A percentile compares a stretch with the other conserved stretches of the same genome.
Evolutionary conservation across 768 basidiomycete genomes (phyloP).

Genomic region (Rhodosporidiobolus sp.): DNA sequence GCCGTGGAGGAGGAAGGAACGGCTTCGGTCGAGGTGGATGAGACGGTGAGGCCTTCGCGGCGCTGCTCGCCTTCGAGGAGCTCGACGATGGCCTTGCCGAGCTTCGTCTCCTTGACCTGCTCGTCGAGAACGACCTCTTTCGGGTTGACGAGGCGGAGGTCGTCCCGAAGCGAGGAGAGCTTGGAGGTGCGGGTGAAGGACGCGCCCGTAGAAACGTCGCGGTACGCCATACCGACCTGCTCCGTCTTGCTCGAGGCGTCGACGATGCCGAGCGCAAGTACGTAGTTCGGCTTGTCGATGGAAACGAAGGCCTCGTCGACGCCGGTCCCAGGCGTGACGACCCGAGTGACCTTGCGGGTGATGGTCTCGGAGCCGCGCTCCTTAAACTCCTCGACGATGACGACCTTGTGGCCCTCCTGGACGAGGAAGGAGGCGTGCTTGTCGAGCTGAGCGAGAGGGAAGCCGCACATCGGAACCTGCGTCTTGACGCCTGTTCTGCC

Average conservation of each 20-base stretch:
- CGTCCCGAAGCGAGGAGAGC: conserved; percentile 65
- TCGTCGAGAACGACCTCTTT: conserved; percentile 64
- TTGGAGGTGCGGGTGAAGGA: conserved; percentile 71
- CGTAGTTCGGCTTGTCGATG: conserved; percentile 38
- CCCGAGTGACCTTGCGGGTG: conserved; percentile 8
- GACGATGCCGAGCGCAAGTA: conserved; percentile 25
- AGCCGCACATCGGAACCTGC: conserved; percentile 80
- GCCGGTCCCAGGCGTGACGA: conserved; percentile 50
- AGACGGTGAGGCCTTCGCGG: conserved; percentile 25
- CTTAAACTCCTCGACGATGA: conserved; percentile 89
- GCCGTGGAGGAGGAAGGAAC: conserved; percentile 14
- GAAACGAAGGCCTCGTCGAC: conserved; percentile 52
- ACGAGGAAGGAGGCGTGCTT: conserved; percentile 82
- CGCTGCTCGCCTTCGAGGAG: conserved; percentile 22
- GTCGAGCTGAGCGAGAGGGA: conserved; percentile 78
- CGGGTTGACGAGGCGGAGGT: conserved; percentile 74
- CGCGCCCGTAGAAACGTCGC: conserved; percentile 90
- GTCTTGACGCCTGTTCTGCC: conserved; percentile 54
- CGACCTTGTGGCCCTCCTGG: conserved; percentile 78
- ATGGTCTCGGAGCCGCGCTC: conserved; percentile 47
- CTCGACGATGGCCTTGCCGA: conserved; percentile 1
- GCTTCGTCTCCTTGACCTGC: not conserved
- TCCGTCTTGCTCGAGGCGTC: conserved; percentile 23
- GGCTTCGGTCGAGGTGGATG: conserved; percentile 17
- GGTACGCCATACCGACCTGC: conserved; percentile 75